Percentiles rank a stretch among this genome's conserved stretches.
Conservation (phyloP, 2,329 filamentous ascomycete species). For the Fusarium tricinctum region DNA sequence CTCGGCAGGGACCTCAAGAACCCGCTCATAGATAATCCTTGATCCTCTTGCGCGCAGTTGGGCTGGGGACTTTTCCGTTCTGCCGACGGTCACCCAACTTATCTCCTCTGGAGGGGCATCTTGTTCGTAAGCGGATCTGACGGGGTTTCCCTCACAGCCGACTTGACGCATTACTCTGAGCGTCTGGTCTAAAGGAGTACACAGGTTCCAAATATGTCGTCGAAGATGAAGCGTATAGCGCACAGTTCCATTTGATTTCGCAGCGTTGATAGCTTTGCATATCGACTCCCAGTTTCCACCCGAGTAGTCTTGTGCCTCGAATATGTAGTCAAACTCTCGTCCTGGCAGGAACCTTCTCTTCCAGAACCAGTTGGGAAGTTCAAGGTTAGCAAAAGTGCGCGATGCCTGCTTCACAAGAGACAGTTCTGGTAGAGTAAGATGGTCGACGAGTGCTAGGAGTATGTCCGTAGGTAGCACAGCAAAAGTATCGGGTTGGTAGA, state of each 20-base stretch:
- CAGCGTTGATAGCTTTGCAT: neutral
- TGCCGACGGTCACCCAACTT: neutral
- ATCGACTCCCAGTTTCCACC: neutral
- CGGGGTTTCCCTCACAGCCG: neutral
- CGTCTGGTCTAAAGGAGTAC: neutral
- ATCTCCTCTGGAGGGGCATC: neutral
- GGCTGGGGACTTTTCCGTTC: neutral
- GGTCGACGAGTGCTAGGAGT: neutral
- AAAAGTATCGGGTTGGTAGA: neutral
- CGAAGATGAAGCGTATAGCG: neutral
- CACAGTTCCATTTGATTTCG: neutral
- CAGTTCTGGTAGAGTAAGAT: neutral
- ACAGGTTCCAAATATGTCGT: neutral
- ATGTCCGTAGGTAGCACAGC: neutral
- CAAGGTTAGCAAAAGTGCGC: neutral
- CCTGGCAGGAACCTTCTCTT: neutral
- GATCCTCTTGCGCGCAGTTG: neutral
- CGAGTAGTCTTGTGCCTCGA: neutral
- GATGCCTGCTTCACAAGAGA: neutral
- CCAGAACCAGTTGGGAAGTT: conserved; percentile 2
- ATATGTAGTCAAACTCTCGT: neutral
- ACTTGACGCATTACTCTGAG: neutral
- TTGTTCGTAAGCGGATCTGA: conserved; percentile 1
- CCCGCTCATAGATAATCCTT: neutral
- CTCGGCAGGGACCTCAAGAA: neutral